Conservation (phyloP, 306 rosid species). For the Vigna hirtella region DNA sequence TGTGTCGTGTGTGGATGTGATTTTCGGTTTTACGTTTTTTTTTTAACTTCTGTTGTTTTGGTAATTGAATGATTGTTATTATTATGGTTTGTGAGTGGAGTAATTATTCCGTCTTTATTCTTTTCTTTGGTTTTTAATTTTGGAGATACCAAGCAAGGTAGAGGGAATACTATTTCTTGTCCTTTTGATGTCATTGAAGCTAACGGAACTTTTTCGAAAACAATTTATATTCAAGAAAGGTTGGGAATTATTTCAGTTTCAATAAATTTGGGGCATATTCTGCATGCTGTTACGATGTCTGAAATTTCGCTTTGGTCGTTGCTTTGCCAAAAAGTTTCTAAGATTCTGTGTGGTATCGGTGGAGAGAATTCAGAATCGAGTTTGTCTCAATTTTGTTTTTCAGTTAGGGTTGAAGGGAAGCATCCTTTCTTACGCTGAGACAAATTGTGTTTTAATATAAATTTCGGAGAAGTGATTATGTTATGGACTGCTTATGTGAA, state of each 20-base stretch:
- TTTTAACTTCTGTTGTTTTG: conserved; percentile 15
- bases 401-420: conserved; percentile 6
- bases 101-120: conserved; percentile 18
- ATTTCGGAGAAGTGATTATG: conserved; percentile 12
- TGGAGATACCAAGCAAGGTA: background rate
- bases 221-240: conserved; percentile 15
- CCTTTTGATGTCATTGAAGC: background rate
- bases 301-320: background rate
- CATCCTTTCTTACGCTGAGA: background rate
- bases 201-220: conserved; percentile 11
- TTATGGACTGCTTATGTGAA: conserved; percentile 14
- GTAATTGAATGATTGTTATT: conserved; percentile 35
- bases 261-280: conserved; percentile 28
- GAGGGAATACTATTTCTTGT: conserved; percentile 1
- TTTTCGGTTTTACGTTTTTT: conserved; percentile 10
- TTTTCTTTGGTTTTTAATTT: conserved; percentile 27
- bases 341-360: conserved; percentile 8
- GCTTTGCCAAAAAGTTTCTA: conserved; percentile 5
- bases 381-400: background rate
- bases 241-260: conserved; percentile 28
- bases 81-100: conserved; percentile 28
- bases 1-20: background rate
- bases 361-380: conserved; percentile 16
- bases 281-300: conserved; percentile 10
- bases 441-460: conserved; percentile 10